A percentile compares a stretch with the other conserved stretches of the same genome.
Conservation (phyloP, 805 yeast species). For the Candida nemodendra region DNA sequence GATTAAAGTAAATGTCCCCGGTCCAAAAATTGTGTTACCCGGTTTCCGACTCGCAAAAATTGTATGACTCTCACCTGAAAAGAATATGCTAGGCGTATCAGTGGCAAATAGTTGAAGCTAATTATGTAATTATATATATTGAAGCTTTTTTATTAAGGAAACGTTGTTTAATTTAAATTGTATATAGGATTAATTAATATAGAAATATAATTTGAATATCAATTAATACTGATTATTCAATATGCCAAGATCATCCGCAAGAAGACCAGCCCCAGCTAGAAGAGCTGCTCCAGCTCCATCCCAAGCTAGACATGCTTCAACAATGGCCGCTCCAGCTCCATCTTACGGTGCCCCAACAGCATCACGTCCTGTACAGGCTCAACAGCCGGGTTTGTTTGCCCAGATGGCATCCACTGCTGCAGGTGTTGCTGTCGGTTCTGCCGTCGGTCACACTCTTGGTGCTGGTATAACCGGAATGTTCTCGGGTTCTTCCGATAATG, state of each 20-base stretch:
- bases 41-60: too few relatives aligned
- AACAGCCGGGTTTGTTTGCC: conserved; percentile 85
- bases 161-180: too few relatives aligned
- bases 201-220: too few relatives aligned
- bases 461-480: conserved; percentile 90
- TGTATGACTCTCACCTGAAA: too few relatives aligned
- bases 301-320: conserved; percentile 69
- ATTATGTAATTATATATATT: conserved; percentile 4
- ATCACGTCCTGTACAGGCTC: conserved; percentile 48
- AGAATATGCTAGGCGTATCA: not conserved
- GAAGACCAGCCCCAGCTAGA: conserved; percentile 44
- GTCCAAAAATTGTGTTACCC: too few relatives aligned
- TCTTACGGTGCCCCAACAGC: conserved; percentile 46
- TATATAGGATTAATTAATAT: too few relatives aligned
- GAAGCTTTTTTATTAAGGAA: too few relatives aligned
- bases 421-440: conserved; percentile 98
- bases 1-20: too few relatives aligned
- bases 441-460: conserved; percentile 95
- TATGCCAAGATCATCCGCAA: conserved; percentile 38
- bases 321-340: conserved; percentile 63
- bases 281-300: conserved; percentile 23
- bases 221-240: conserved; percentile 1
- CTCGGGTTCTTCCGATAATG: conserved; percentile 62
- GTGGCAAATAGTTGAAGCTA: conserved; percentile 11
- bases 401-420: conserved; percentile 99